Conservation (phyloP, 2,329 filamentous ascomycete species). For the Myriosclerotinia curreyana region DNA sequence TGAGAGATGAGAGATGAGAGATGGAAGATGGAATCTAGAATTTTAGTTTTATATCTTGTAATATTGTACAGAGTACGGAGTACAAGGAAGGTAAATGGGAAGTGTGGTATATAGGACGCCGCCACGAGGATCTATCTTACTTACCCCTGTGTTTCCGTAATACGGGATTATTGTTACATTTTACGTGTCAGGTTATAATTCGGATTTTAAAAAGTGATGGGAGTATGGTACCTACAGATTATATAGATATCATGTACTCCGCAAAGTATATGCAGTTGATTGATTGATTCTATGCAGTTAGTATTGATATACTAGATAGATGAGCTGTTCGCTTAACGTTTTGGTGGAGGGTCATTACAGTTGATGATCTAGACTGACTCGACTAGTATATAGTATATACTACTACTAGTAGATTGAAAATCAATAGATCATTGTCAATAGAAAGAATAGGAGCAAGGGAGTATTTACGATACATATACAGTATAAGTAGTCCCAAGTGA, state of each 20-base stretch:
- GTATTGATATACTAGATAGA: background rate
- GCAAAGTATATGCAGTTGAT: constrained; percentile 10
- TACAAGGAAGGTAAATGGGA: background rate
- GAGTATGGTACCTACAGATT: background rate
- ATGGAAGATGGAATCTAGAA: background rate
- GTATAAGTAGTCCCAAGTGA: no score
- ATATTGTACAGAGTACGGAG: no score
- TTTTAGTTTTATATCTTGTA: background rate
- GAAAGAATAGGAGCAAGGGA: no score
- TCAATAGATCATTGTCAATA: no score
- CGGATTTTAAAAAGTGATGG: constrained; percentile 3
- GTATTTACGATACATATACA: no score
- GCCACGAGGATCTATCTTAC: constrained; percentile 7
- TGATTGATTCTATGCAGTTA: background rate
- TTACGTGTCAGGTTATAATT: constrained; percentile 25
- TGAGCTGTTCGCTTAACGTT: constrained; percentile 15
- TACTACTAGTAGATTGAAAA: no score
- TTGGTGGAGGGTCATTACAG: no score
- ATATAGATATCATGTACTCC: constrained; percentile 21
- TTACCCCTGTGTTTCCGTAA: constrained; percentile 3
- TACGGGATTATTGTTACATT: background rate
- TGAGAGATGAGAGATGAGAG: background rate
- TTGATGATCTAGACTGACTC: no score
- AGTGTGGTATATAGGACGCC: background rate
- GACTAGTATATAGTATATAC: no score